phyloP scores from a whole-genome alignment of 345 rosid genomes.

The Cardamine resedifolia region DNA sequence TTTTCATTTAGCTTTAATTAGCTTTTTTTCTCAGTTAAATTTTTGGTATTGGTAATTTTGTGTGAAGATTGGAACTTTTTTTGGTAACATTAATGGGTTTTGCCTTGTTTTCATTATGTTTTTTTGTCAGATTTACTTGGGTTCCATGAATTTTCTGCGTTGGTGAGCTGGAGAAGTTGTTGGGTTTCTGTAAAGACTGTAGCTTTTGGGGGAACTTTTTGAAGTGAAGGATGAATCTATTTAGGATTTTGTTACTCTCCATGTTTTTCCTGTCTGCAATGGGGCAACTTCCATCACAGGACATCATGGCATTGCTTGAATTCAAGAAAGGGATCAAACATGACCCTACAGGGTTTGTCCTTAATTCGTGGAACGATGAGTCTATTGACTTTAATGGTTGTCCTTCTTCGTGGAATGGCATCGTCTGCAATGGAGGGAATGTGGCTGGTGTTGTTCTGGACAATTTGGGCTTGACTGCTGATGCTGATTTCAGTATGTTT shows the following conservation, averaged over 20 bases:
- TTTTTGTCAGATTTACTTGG: constrained; percentile 31
- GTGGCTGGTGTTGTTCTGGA: constrained; percentile 89
- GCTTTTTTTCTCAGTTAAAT: not conserved
- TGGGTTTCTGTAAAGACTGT: constrained; percentile 23
- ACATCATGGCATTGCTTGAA: constrained; percentile 86
- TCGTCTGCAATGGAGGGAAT: constrained; percentile 85
- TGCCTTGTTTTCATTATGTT: constrained; percentile 15
- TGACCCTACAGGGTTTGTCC: constrained; percentile 96
- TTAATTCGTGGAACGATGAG: constrained; percentile 93
- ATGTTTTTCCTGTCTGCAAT: constrained; percentile 48
- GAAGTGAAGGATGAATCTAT: constrained; percentile 52
- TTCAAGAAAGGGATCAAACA: constrained; percentile 94
- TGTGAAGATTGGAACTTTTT: constrained; percentile 4
- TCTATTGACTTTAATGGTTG: constrained; percentile 94
- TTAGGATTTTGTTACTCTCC: constrained; percentile 47
- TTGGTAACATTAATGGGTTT: not conserved
- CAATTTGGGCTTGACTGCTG: constrained; percentile 73
- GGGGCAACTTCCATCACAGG: constrained; percentile 98
- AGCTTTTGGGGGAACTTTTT: constrained; percentile 7
- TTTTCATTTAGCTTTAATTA: not conserved
- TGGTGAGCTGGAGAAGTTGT: constrained; percentile 18
- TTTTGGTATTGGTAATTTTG: not conserved
- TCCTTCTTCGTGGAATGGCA: constrained; percentile 97
- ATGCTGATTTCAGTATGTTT: constrained; percentile 76
- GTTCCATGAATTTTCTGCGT: constrained; percentile 21